Percentiles rank a stretch among this genome's conserved stretches.
phyloP scores from a whole-genome alignment of 768 basidiomycete genomes.

The Rhodosporidiobolus odoratus region DNA sequence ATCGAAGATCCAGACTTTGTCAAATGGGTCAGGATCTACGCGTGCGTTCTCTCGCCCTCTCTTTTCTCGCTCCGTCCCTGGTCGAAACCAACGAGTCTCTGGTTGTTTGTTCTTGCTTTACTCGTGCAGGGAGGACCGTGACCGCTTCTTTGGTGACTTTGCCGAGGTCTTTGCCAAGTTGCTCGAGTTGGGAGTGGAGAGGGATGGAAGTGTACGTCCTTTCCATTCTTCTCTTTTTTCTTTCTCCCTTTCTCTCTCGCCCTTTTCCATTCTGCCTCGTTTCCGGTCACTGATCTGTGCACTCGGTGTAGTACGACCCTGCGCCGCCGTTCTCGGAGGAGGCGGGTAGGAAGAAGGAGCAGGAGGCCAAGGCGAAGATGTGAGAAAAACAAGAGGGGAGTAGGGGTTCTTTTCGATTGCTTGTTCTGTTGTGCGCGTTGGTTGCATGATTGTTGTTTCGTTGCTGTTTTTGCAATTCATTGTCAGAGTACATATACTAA shows the following conservation, averaged over 20 bases:
- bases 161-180: constrained; percentile 67
- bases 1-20: constrained; percentile 84
- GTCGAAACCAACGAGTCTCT: neutral
- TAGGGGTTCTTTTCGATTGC: neutral
- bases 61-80: neutral
- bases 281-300: neutral
- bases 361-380: constrained; percentile 22
- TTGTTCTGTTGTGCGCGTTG: neutral
- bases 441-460: neutral
- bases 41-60: constrained; percentile 42
- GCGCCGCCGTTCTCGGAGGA: constrained; percentile 24
- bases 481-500: no score
- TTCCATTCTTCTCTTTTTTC: neutral
- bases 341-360: constrained; percentile 27
- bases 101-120: neutral
- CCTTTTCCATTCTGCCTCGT: neutral
- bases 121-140: constrained; percentile 56
- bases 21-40: constrained; percentile 79
- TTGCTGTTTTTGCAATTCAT: no score
- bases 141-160: constrained; percentile 91
- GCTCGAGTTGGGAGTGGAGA: constrained; percentile 77
- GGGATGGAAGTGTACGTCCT: constrained; percentile 4
- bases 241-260: neutral
- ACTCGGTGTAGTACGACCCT: constrained; percentile 16
- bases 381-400: neutral